Evolutionary conservation across 768 basidiomycete species (phyloP), one percentile per base, ranked within the genome.

Genomic region (Boletus huronensis): DNA sequence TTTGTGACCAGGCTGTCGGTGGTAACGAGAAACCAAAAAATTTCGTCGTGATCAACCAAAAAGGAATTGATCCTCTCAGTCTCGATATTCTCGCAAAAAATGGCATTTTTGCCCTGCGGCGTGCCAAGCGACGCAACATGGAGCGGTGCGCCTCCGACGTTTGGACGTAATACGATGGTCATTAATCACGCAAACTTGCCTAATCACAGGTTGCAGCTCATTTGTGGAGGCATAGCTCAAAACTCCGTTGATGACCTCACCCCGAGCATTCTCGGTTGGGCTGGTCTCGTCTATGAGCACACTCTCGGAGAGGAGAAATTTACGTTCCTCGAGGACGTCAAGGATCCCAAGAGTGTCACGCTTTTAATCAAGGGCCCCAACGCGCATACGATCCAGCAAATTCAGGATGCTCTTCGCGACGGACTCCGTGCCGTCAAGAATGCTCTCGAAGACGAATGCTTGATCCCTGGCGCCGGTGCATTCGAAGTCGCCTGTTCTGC

Each of bases 41-140:
- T 66, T 98, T 99, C 68, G 96, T 98, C 47, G 73, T 98, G 51
- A 88, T 99, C 75, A 99, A 98, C 72, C 97, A 99, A 74, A 99
- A 99, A 73, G 97, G 97, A 58, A 99, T 99, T 60, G 97, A 99
- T 71, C 97, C 97, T 6, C 82, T 99, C 69, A 92, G 89, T 64
- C 79, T 99, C 52, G 97, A 99, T 72, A 86, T 98, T 39, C 77
- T 99, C 38, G 94, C 92, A 41, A 98, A 98, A 80, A 90, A 93
- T 72, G 96, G 94, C 13, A 98, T 99, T 58, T 74, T 99, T 54
- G 96, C 93, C 21, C 80, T 99, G 48, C 82, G 97, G 58, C 80
- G 97, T 57, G 97, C 97, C 17, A 99, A 99, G 79, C 80, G 97
- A 68, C 85, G 97, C 65, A 99, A 99, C 70, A 98, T 99, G 97